Base-by-base conservation (phyloP, 2,329 filamentous ascomycete species). In the Penicillium sp. region DNA sequence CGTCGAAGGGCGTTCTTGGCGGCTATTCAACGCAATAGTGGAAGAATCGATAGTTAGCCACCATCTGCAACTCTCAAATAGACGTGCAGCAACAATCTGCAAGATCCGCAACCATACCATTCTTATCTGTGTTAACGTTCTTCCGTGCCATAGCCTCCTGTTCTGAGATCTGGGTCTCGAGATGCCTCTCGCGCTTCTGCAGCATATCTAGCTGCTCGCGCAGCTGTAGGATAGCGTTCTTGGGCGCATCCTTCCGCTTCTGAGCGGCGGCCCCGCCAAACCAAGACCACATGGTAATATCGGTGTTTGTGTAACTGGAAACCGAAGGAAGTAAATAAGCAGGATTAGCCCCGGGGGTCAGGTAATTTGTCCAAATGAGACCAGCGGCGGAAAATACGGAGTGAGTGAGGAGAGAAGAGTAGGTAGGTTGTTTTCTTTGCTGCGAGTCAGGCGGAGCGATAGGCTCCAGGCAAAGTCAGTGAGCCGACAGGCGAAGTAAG, bases 181-280 rank as follows among this genome's bases (percentile, higher is more conserved):
- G 79, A 73, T 97, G 91, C 76, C 86, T 90, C 82, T 97, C 93
- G 60, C 93, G 85, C 84, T 99, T 99, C 80, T 95, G 91, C 73
- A 99, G 84, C 93, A 97, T 97, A 69, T 97, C 93, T 45, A 97
- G 84, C 80, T 97, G 93, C 71, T 89, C 85, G 68, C 94, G 87
- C 71, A 99, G 81, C 60, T 85, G 86, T 57, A 99, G 82, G 71
- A 99, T 99, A 67, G 94, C 94, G 81, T 96, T 94, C 84, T 99
- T 99, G 57, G 94, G 91, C 60, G 87, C 89, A 80, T 97, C 91
- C 81, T 95, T 96, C 80, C 88, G 88, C 83, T 91, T 91, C 80
- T 92, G 88, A 68, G 88, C 87, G 70, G 86, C 85, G 66, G 85
- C 86, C 71, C 91, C 91, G 78, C 93, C 92, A 75, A 97, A 96